Evolutionary conservation across 2,329 filamentous ascomycete species (phyloP).

Genomic region (Lachnellula suecica): DNA sequence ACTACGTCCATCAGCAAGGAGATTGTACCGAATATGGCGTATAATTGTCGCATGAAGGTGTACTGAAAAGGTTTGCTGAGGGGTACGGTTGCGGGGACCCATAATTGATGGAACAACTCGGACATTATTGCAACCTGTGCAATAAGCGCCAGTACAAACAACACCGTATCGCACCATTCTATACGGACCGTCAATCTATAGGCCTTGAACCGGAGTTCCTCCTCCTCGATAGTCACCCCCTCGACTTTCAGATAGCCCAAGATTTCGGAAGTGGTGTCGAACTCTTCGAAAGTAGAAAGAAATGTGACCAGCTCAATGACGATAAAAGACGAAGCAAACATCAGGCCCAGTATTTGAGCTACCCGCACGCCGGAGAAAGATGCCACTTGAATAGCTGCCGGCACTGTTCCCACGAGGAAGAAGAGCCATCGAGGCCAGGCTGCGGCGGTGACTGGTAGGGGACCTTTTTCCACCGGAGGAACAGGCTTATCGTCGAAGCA

Average conservation of each 20-base stretch:
- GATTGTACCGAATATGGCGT: too few species aligned
- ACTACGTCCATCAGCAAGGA: too few species aligned
- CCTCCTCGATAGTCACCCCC: neutral
- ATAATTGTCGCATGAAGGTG: too few species aligned
- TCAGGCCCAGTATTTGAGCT: slow-evolving; percentile 12
- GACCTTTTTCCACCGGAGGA: neutral
- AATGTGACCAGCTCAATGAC: slow-evolving; percentile 4
- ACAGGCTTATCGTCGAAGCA: neutral
- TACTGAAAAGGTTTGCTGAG: too few species aligned
- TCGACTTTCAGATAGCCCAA: neutral
- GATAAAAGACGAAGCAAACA: slow-evolving; percentile 12
- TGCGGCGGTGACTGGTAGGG: neutral
- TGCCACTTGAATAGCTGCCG: slow-evolving; percentile 16
- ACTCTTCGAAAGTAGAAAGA: neutral
- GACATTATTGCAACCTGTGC: too few species aligned
- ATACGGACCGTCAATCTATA: neutral
- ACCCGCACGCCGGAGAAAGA: slow-evolving; percentile 13
- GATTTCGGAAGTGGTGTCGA: neutral
- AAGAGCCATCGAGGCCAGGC: slow-evolving; percentile 14
- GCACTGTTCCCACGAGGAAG: slow-evolving; percentile 14
- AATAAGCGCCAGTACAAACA: neutral
- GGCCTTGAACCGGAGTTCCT: neutral
- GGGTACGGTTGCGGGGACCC: too few species aligned
- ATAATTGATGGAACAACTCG: too few species aligned
- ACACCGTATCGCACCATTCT: neutral